These are phyloP conservation scores for Oryza brachyantha DNA, from an alignment of 176 grass and related monocot genomes.

Conservation along the genomic window DNA sequence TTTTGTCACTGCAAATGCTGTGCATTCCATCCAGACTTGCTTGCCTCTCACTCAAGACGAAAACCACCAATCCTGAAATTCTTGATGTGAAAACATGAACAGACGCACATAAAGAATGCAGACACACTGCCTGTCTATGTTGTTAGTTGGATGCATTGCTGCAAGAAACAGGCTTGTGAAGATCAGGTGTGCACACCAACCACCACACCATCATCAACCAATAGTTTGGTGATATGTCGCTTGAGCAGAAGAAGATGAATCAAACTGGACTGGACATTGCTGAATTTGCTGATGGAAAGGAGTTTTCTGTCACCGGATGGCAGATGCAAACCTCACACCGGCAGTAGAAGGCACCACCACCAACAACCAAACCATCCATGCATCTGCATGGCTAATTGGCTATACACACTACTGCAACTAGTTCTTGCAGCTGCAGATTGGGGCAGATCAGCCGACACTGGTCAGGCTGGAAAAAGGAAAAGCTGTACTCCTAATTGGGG, in stretches of 20 bases:
- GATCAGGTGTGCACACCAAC: background rate
- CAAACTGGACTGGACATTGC: background rate
- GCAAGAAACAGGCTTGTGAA: background rate
- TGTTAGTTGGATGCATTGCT: conserved; percentile 27
- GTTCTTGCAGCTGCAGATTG: background rate
- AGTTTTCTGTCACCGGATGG: background rate
- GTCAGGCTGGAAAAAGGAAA: background rate
- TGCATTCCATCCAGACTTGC: conserved; percentile 3
- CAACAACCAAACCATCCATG: background rate
- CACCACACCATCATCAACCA: conserved; percentile 28
- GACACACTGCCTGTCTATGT: background rate
- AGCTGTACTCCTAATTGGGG: background rate
- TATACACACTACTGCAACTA: background rate
- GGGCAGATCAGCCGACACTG: background rate
- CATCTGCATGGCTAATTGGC: background rate
- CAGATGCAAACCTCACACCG: background rate
- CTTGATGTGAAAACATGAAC: conserved; percentile 10
- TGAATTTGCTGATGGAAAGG: background rate
- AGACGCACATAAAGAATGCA: too few species aligned
- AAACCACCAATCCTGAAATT: background rate
- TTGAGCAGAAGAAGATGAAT: conserved; percentile 5
- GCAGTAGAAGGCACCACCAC: conserved; percentile 31
- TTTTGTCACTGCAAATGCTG: background rate
- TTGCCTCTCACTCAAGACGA: conserved; percentile 14
- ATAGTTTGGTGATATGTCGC: conserved; percentile 39